A percentile compares a stretch with the other conserved stretches of the same genome.
phyloP scores from a whole-genome alignment of 345 rosid genomes.

The Mercurialis annua region DNA sequence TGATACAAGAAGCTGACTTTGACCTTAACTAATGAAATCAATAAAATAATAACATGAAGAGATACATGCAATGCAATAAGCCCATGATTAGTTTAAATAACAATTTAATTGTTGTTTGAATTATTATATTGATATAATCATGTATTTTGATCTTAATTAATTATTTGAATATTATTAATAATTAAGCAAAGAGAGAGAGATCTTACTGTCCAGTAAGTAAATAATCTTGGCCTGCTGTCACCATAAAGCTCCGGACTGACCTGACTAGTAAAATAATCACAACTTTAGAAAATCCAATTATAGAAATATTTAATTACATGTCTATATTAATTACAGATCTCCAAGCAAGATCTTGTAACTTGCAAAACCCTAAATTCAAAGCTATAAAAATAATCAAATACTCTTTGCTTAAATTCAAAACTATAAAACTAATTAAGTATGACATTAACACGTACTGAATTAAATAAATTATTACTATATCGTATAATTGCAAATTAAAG shows the following conservation, averaged over 20 bases:
- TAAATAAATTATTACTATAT: no score
- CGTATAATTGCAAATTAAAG: no score
- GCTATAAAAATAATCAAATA: no score
- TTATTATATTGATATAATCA: constrained; percentile 11
- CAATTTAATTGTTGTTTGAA: neutral
- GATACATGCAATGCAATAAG: neutral
- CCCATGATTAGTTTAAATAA: constrained; percentile 8
- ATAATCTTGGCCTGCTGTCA: constrained; percentile 36
- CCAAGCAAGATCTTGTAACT: constrained; percentile 3
- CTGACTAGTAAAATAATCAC: constrained; percentile 68
- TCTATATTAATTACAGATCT: neutral
- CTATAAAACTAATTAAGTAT: neutral
- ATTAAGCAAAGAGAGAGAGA: neutral
- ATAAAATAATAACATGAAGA: neutral
- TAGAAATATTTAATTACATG: neutral
- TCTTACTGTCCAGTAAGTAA: constrained; percentile 36
- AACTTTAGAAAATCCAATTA: constrained; percentile 39
- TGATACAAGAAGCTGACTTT: constrained; percentile 17
- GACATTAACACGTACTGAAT: no score
- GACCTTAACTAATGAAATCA: neutral
- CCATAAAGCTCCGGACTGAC: constrained; percentile 45
- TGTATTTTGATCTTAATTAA: neutral
- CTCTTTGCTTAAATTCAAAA: neutral
- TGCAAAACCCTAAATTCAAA: neutral
- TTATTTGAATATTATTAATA: neutral